A percentile compares a stretch with the other conserved stretches of the same genome.
Conservation (phyloP, 1,139 yeast genomes). For the Geotrichum phurueaensis region DNA sequence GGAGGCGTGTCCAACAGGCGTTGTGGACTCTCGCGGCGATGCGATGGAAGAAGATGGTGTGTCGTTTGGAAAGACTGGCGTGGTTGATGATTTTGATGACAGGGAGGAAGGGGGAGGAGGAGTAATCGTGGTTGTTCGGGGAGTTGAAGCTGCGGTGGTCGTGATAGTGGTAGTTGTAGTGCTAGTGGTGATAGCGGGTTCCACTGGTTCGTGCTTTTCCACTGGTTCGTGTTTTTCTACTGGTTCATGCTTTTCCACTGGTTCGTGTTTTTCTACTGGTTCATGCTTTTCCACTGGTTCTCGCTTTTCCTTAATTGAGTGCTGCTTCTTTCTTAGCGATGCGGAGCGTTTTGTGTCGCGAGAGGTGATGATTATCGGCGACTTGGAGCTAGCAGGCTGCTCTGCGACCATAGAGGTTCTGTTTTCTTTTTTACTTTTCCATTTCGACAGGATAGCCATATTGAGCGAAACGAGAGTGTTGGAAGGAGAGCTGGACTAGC, state of each 20-base stretch:
- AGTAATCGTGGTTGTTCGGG: conserved; percentile 4
- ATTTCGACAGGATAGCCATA: conserved; percentile 6
- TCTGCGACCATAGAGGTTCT: not conserved
- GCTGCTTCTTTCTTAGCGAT: not conserved
- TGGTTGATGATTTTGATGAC: not conserved
- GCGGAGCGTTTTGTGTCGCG: not conserved
- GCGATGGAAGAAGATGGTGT: not conserved
- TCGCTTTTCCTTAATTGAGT: not conserved
- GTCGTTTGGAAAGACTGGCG: not conserved
- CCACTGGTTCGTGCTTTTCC: not conserved
- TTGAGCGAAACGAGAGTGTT: not conserved
- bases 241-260: too few relatives aligned
- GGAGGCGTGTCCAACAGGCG: not conserved
- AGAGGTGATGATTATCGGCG: not conserved
- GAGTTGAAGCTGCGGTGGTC: not conserved
- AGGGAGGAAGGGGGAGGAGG: conserved; percentile 1
- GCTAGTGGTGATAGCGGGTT: not conserved
- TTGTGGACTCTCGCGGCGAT: not conserved
- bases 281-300: not conserved
- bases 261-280: too few relatives aligned
- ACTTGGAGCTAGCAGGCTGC: not conserved
- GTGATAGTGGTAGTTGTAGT: not conserved
- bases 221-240: too few relatives aligned
- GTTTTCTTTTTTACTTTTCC: conserved; percentile 8
- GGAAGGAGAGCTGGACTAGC: not conserved